Percentiles rank a stretch among this genome's conserved stretches.
These are phyloP conservation scores for Coelastrella sp. DNA, from an alignment of 139 green algal genomes.

Conservation along the genomic window DNA sequence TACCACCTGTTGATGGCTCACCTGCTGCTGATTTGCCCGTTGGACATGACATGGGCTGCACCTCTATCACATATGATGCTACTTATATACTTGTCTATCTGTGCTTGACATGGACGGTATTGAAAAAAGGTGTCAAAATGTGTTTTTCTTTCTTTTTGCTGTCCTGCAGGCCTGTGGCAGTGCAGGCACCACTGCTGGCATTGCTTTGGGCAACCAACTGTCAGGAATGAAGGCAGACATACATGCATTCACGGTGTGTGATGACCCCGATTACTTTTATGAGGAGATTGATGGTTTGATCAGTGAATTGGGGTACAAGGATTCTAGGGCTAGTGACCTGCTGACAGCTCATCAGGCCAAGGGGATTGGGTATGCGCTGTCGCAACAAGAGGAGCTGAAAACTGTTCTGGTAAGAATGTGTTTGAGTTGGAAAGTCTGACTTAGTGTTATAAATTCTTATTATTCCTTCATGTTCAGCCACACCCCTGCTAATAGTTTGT, in stretches of 20 bases:
- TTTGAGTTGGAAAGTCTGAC: too few relatives aligned
- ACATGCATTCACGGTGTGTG: conserved; percentile 88
- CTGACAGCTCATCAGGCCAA: conserved; percentile 76
- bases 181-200: conserved; percentile 89
- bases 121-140: too few relatives aligned
- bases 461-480: too few relatives aligned
- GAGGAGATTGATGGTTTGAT: conserved; percentile 80
- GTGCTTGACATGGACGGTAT: too few relatives aligned
- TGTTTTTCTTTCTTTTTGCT: background rate
- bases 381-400: conserved; percentile 84
- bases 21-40: background rate
- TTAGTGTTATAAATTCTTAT: too few relatives aligned
- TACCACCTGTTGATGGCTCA: background rate
- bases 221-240: conserved; percentile 61
- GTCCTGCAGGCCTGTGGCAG: conserved; percentile 89
- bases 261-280: conserved; percentile 90
- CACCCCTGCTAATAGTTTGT: too few relatives aligned
- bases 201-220: conserved; percentile 83
- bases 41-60: too few relatives aligned
- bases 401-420: conserved; percentile 17
- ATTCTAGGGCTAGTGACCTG: conserved; percentile 11
- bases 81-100: too few relatives aligned
- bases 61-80: too few relatives aligned
- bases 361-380: conserved; percentile 92
- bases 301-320: conserved; percentile 62